A percentile compares a stretch with the other conserved stretches of the same genome.
Evolutionary conservation across 306 rosid species (phyloP).

Genomic region (Medicago truncatula): DNA sequence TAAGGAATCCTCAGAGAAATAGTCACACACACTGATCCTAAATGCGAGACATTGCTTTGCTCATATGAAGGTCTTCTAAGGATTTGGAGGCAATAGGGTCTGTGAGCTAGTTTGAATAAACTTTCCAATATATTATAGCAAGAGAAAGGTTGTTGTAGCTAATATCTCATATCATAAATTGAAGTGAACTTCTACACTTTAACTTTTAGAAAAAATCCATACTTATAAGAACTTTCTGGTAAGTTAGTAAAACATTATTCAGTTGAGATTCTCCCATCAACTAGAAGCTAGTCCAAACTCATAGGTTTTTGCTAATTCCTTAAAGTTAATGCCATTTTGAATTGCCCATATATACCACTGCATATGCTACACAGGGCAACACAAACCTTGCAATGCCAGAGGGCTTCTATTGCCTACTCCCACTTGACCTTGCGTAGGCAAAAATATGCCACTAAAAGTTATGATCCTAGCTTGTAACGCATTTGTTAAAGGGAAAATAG

Average conservation of each 20-base stretch:
- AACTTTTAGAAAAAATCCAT: not conserved
- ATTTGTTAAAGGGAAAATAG: not conserved
- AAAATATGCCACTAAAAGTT: not conserved
- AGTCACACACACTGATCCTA: not conserved
- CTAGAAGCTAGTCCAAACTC: slow-evolving; percentile 7
- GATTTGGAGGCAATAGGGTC: not conserved
- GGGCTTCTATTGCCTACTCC: not conserved
- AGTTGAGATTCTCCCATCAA: not conserved
- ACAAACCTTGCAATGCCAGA: slow-evolving; percentile 8
- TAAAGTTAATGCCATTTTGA: not conserved
- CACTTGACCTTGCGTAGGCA: not conserved
- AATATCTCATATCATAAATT: no score
- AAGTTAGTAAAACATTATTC: not conserved
- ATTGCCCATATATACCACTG: not conserved
- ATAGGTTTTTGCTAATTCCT: slow-evolving; percentile 14
- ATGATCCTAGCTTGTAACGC: not conserved
- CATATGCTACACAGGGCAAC: not conserved
- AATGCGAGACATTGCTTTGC: slow-evolving; percentile 32
- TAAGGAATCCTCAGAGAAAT: not conserved
- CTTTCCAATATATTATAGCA: not conserved
- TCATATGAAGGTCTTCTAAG: slow-evolving; percentile 24
- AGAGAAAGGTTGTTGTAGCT: not conserved
- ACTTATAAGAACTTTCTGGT: not conserved
- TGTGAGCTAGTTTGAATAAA: not conserved
- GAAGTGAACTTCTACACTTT: not conserved